Percentiles rank a stretch among this genome's conserved stretches.
phyloP scores from a whole-genome alignment of 352 stramenopile genomes.

The Globisporangium heterothallicum region DNA sequence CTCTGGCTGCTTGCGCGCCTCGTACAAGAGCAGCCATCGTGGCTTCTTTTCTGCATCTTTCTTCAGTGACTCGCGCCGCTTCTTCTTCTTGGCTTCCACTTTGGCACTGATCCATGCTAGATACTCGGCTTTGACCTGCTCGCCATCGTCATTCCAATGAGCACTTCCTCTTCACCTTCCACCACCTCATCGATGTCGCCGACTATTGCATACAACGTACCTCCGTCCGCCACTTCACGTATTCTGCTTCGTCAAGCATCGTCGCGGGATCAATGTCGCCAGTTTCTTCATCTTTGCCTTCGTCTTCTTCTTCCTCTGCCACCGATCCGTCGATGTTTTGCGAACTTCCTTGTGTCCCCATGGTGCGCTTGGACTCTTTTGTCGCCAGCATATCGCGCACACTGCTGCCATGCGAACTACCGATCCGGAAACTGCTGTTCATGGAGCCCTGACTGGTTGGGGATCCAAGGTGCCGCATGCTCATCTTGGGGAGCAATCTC shows the following conservation, averaged over 20 bases:
- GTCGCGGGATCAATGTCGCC: conserved; percentile 13
- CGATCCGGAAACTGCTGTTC: conserved; percentile 9
- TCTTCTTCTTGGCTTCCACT: conserved; percentile 42
- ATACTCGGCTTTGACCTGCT: conserved; percentile 67
- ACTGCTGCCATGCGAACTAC: background rate
- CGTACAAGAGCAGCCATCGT: conserved; percentile 64
- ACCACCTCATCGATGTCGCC: background rate
- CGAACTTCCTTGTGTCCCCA: no score
- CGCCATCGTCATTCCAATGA: background rate
- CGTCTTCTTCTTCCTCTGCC: conserved; percentile 17
- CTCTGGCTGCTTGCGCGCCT: conserved; percentile 46
- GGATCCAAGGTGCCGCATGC: conserved; percentile 16
- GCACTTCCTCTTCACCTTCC: background rate
- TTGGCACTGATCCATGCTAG: conserved; percentile 64
- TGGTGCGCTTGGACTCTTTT: conserved; percentile 28
- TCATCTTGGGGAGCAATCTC: conserved; percentile 27
- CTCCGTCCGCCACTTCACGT: conserved; percentile 59
- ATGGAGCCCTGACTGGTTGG: conserved; percentile 11
- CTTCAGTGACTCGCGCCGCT: conserved; percentile 32
- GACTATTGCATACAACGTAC: no score
- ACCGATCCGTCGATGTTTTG: conserved; percentile 12
- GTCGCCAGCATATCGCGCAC: background rate
- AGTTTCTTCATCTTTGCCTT: conserved; percentile 4
- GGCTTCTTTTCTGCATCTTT: conserved; percentile 60
- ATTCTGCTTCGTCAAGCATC: conserved; percentile 52